Evolutionary conservation across 2,329 filamentous ascomycete species (phyloP).

Genomic region (Xylaria sp.): DNA sequence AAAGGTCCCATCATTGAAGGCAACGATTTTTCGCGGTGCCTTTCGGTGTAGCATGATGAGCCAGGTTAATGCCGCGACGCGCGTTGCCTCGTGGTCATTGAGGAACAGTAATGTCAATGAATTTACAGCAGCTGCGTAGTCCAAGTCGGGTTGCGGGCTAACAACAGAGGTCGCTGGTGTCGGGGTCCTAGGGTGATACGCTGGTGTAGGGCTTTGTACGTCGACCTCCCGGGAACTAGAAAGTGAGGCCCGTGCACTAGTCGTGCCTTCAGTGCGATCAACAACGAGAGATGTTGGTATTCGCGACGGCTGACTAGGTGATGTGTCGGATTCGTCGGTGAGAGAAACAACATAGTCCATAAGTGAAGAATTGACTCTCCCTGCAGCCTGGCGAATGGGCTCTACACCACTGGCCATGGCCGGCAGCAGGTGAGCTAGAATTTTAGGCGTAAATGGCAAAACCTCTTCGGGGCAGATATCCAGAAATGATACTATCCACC

Average conservation of each 20-base stretch:
- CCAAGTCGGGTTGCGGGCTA: slow-evolving; percentile 75
- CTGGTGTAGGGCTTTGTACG: slow-evolving; percentile 62
- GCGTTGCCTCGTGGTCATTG: slow-evolving; percentile 95
- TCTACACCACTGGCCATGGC: slow-evolving; percentile 94
- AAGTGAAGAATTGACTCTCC: slow-evolving; percentile 87
- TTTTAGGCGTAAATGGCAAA: slow-evolving; percentile 90
- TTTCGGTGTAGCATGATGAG: slow-evolving; percentile 97
- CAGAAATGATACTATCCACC: slow-evolving; percentile 96
- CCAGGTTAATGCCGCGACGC: slow-evolving; percentile 94
- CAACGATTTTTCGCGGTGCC: slow-evolving; percentile 90
- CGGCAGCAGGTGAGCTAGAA: slow-evolving; percentile 90
- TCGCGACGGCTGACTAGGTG: slow-evolving; percentile 54
- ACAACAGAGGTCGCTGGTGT: slow-evolving; percentile 56
- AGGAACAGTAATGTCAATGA: slow-evolving; percentile 93
- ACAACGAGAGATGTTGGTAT: slow-evolving; percentile 54
- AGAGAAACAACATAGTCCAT: slow-evolving; percentile 95
- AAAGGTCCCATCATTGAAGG: slow-evolving; percentile 97
- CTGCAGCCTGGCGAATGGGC: slow-evolving; percentile 86
- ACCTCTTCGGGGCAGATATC: slow-evolving; percentile 98
- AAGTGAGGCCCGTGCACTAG: slow-evolving; percentile 63
- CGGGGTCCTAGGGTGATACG: slow-evolving; percentile 59
- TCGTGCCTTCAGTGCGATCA: slow-evolving; percentile 60
- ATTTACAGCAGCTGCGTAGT: slow-evolving; percentile 94
- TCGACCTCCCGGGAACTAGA: slow-evolving; percentile 67
- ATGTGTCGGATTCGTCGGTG: slow-evolving; percentile 72